These are phyloP conservation scores for Fomitopsis pinicola DNA, from an alignment of 1,284 basidiomycete genomes.

Conservation along the genomic window DNA sequence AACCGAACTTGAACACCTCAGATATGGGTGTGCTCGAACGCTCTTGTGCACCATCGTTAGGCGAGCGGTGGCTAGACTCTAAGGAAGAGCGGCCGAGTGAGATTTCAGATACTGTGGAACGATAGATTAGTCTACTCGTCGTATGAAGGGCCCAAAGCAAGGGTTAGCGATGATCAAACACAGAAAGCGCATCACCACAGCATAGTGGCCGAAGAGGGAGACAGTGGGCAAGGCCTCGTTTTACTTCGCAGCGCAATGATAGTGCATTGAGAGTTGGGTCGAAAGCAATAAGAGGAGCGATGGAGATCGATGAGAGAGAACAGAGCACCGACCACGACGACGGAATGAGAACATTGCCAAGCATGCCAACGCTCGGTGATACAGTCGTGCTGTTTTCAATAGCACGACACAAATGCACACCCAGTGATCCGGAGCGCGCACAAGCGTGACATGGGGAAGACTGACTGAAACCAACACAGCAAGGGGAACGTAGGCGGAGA, in stretches of 20 bases:
- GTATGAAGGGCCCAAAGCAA: not conserved
- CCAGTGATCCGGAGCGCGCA: not conserved
- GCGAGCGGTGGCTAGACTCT: slow-evolving; percentile 24
- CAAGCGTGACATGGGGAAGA: no score
- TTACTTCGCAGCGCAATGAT: no score
- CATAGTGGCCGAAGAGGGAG: no score
- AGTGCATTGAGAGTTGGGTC: no score
- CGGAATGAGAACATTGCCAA: no score
- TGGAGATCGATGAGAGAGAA: no score
- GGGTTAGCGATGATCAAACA: not conserved
- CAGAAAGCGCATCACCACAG: no score
- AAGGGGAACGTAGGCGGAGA: not conserved
- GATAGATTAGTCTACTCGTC: not conserved
- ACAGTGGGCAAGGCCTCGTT: no score
- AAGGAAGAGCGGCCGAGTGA: slow-evolving; percentile 36
- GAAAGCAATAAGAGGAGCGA: no score
- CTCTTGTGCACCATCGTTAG: slow-evolving; percentile 15
- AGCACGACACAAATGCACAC: not conserved
- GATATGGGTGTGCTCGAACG: slow-evolving; percentile 15
- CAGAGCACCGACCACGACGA: no score
- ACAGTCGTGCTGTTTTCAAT: not conserved
- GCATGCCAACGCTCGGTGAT: no score
- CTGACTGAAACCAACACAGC: no score
- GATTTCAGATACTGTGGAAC: slow-evolving; percentile 38
- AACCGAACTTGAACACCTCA: slow-evolving; percentile 29